Evolutionary conservation across 306 rosid species (phyloP), one percentile per base, ranked within the genome.

Genomic region (Cucurbita moschata): DNA sequence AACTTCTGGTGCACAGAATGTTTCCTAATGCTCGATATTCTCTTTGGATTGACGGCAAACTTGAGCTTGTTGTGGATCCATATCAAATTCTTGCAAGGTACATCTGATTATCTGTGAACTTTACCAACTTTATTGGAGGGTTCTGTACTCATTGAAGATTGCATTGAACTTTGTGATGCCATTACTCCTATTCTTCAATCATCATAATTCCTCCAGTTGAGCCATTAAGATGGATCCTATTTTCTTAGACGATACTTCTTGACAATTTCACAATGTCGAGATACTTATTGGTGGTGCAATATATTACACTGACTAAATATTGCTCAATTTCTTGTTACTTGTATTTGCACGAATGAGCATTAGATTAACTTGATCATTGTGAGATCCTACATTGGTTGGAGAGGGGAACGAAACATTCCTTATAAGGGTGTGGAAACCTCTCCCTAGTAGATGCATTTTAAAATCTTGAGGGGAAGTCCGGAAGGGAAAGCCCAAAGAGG

Each of bases 41-140:
- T 39, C 80, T 93, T 64, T 93, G 98, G 97, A 44, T 88, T 54
- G 98, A 93, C 77, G 98, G 98, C 76, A 90, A 93, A 78, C 98
- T 93, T 78, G 88, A 90, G 82, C 98, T 93, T 85, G 86, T 87
- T 57, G 94, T 85, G 66, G 97, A 93, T 87, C 97, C 98, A 35
- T 85, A 93, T 81, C 88, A 83, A 85, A 79, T 93, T 80, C 96
- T 93, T 52, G 98, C 90, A 82, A 88, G 98, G 98, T 90, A 80
- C 40, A 59, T 78, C 47, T 71, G 23, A 26, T 73, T 60, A 66
- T 51, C 26, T 51, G 26, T 50, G 26, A 66, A 68, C 11, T 49
- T 69, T 26, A 6, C 18, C 18, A 69, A 26, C 23, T 19, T 77
- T 16, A 39, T 43, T 50, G 18, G 13, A 49, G 42, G 42, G n/a